Evolutionary conservation across 495 filamentous ascomycete species (phyloP).

Genomic region (Penicillium arizonense): DNA sequence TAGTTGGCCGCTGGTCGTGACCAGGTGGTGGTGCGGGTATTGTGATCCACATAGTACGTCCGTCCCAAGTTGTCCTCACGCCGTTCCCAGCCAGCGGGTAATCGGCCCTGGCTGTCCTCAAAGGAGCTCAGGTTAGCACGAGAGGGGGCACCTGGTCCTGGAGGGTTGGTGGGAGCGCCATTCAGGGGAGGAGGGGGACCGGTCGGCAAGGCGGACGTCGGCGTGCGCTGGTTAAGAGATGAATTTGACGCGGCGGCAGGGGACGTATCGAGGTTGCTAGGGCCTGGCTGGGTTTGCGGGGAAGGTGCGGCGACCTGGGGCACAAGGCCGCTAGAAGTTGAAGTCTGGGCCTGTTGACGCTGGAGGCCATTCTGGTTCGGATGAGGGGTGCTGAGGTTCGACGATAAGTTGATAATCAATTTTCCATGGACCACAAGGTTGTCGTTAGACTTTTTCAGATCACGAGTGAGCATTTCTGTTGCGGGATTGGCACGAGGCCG

Average conservation of each 20-base stretch:
- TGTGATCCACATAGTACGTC: constrained; percentile 99
- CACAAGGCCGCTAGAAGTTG: constrained; percentile 41
- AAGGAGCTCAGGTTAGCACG: constrained; percentile 79
- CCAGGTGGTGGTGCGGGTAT: constrained; percentile 96
- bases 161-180: constrained; percentile 34
- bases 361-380: constrained; percentile 41
- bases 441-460: constrained; percentile 97
- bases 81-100: constrained; percentile 94
- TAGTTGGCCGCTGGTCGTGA: constrained; percentile 79
- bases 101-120: constrained; percentile 87
- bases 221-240: constrained; percentile 41
- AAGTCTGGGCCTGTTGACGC: constrained; percentile 36
- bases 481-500: constrained; percentile 5
- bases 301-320: constrained; percentile 34
- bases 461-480: constrained; percentile 93
- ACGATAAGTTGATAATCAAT: constrained; percentile 92
- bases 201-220: constrained; percentile 35
- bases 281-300: constrained; percentile 28
- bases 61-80: constrained; percentile 93
- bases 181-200: constrained; percentile 5
- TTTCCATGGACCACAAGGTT: constrained; percentile 98
- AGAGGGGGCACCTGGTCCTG: constrained; percentile 39
- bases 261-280: constrained; percentile 31
- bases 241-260: constrained; percentile 33
- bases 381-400: constrained; percentile 68